Base-by-base conservation (phyloP, 805 yeast genomes). In the Blastobotrys muscicola region DNA sequence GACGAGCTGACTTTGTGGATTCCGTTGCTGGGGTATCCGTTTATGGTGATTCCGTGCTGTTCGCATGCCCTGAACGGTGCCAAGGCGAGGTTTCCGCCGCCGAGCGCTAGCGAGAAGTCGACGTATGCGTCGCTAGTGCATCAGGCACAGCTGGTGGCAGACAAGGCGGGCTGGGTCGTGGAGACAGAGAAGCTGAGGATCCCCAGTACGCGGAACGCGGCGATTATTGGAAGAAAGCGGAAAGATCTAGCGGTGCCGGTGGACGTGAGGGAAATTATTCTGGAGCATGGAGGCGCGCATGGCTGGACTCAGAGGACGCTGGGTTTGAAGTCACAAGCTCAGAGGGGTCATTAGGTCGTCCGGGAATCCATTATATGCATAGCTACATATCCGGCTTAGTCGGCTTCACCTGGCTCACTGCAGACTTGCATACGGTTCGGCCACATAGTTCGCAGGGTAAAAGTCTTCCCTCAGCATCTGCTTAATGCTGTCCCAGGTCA, bases 1-100 rank as follows among this genome's bases (percentile, higher is more conserved):
- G 97, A 90, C 60, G 97, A 90, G 58, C 70, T 90, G 45, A 89
- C 97, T 0, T 83, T 95, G 51, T 90, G 97, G 97, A 79, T 90
- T 32, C 97, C 97, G 2, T 65, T 90, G 8, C 64, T 90, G 8
- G 82, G 72, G 49, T 44, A 49, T 29, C 95, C 96, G 5, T 90
- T 85, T 59, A 68, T 90, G 69, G 95, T 86, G 8, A 85, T 90
- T 35, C 97, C 97, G 8, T 90, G 97, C 60, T 90, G 97, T 60
- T 87, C 97, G 0, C 95, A 90, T 61, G 77, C 82, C 2, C 70
- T 90, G 36, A 74, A 80, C 4, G 97, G 97, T 2, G 79, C 77
- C 26, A 78, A 78, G 52, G 68, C 72, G 2, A 70, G 97, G 54
- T 89, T 74, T 55, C 66, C 78, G 11, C 49, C 53, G 1, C 39